phyloP scores from a whole-genome alignment of 225 moss, liverwort and hornwort species.

The Asterella californica region DNA sequence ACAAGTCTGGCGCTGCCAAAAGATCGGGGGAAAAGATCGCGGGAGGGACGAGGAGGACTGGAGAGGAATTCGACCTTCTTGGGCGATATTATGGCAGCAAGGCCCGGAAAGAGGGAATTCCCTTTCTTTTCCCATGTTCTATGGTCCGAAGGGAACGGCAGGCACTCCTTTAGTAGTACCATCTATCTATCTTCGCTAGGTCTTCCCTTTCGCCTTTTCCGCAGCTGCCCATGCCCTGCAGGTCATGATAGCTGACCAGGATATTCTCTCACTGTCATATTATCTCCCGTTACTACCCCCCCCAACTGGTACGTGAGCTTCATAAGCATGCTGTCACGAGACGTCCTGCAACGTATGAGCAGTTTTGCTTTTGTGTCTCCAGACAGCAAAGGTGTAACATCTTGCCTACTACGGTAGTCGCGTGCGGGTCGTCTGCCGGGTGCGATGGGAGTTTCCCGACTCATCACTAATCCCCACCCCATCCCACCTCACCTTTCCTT shows the following conservation, averaged over 20 bases:
- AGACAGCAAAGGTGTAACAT: neutral
- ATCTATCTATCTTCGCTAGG: neutral
- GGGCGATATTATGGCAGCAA: neutral
- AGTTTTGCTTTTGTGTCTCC: constrained; percentile 9
- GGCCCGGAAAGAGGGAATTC: neutral
- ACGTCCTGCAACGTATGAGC: neutral
- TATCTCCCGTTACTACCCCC: neutral
- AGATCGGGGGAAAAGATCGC: neutral
- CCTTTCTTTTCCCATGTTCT: neutral
- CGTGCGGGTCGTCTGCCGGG: too few species aligned
- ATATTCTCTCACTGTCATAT: neutral
- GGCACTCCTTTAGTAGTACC: neutral
- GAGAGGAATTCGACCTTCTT: neutral
- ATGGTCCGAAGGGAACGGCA: neutral
- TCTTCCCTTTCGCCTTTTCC: neutral
- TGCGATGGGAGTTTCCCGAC: neutral
- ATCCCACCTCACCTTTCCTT: neutral
- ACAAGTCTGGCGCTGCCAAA: neutral
- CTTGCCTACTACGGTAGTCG: neutral
- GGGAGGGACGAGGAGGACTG: neutral
- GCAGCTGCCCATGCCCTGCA: neutral
- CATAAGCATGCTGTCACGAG: neutral
- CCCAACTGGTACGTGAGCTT: neutral
- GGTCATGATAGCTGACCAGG: neutral
- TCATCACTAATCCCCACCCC: neutral